These are phyloP conservation scores for Triticum urartu DNA, from an alignment of 176 grass and related monocot genomes.

Conservation along the genomic window DNA sequence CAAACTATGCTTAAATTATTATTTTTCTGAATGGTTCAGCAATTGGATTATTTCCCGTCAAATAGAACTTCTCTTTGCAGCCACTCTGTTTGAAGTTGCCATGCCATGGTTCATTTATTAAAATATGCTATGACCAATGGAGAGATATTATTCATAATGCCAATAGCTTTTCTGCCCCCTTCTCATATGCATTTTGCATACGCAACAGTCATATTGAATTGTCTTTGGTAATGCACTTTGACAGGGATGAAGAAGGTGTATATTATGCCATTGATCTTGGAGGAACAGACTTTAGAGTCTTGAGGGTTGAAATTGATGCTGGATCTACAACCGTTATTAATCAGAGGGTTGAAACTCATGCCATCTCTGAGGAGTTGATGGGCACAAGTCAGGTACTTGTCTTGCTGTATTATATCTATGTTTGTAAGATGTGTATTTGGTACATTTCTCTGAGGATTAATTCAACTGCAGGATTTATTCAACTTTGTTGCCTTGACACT, in stretches of 20 bases:
- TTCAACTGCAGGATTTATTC: constrained; percentile 68
- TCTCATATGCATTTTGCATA: background rate
- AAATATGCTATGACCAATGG: background rate
- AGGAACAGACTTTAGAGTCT: constrained; percentile 68
- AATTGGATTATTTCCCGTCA: background rate
- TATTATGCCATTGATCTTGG: constrained; percentile 92
- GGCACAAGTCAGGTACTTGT: constrained; percentile 75
- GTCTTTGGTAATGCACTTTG: background rate
- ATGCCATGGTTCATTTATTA: background rate
- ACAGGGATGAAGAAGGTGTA: constrained; percentile 79
- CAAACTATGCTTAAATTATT: background rate
- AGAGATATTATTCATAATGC: background rate
- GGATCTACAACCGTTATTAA: constrained; percentile 39
- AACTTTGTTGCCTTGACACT: constrained; percentile 62
- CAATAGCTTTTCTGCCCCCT: background rate
- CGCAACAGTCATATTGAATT: background rate
- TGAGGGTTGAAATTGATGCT: constrained; percentile 68
- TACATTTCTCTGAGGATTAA: constrained; percentile 5
- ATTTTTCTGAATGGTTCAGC: background rate
- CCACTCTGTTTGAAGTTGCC: background rate
- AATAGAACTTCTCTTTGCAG: background rate
- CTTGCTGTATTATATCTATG: background rate
- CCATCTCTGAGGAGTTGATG: constrained; percentile 71
- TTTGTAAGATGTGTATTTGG: background rate
- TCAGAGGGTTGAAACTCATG: constrained; percentile 60